A percentile compares a stretch with the other conserved stretches of the same genome.
Conservation (phyloP, 2,329 filamentous ascomycete genomes). For the Colletotrichum sp. region DNA sequence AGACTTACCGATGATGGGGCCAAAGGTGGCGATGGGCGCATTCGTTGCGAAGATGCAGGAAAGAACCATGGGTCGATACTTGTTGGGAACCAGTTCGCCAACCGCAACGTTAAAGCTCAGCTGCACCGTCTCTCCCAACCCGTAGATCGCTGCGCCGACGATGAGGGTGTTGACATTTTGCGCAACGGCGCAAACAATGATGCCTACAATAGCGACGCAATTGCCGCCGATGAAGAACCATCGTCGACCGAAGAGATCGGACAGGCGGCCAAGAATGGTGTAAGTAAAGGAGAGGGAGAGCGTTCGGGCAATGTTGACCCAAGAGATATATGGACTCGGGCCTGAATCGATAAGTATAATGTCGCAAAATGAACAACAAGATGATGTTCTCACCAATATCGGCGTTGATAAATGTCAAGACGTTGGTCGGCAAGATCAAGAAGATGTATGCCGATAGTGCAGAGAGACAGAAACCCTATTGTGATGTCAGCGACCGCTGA, state of each 20-base stretch:
- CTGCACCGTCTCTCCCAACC: constrained; percentile 40
- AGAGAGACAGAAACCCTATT: constrained; percentile 40
- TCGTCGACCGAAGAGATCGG: constrained; percentile 42
- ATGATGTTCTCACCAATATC: constrained; percentile 31
- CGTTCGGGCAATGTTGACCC: constrained; percentile 37
- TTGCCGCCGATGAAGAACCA: constrained; percentile 46
- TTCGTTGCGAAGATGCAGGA: constrained; percentile 38
- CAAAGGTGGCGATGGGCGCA: constrained; percentile 37
- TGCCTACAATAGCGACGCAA: constrained; percentile 38
- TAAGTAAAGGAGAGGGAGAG: constrained; percentile 32
- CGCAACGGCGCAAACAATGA: constrained; percentile 38
- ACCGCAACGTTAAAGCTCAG: constrained; percentile 41
- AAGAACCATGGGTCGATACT: constrained; percentile 39
- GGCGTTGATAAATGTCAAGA: constrained; percentile 33
- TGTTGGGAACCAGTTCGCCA: constrained; percentile 47
- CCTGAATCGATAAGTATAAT: neutral
- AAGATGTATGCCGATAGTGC: constrained; percentile 42
- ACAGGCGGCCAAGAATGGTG: constrained; percentile 39
- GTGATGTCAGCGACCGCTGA: neutral
- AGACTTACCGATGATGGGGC: constrained; percentile 36
- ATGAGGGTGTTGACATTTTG: constrained; percentile 39
- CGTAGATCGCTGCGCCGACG: constrained; percentile 38
- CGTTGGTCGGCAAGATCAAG: constrained; percentile 40
- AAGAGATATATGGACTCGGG: constrained; percentile 20
- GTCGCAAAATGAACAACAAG: neutral